Base-by-base conservation (phyloP, 2,329 filamentous ascomycete species). In the Talaromyces albobiverticillius region DNA sequence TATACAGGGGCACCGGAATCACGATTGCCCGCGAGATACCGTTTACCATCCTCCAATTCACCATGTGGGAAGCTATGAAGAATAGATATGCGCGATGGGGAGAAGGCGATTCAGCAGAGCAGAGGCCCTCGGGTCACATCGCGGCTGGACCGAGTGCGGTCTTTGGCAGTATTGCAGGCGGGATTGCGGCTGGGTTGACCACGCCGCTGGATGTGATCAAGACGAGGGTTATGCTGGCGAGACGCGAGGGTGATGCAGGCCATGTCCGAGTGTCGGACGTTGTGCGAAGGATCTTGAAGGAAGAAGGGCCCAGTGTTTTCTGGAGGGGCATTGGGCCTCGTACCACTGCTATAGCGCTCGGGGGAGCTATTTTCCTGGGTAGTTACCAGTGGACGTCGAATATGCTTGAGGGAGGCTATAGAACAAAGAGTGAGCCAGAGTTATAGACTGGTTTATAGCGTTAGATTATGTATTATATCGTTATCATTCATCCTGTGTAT, bases 21-120 rank as follows among this genome's bases (percentile, higher is more conserved):
- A 99, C 94, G 1, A 86, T 99, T 50, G 87, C 96, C 76, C 85
- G 94, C 56, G 94, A 99, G 78, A 92, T 99, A 57, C 94, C 94
- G 3, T 99, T 99, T 67, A 97, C 95, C 2, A 86, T 96, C 9
- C 88, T 99, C 59, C 94, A 99, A 73, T 99, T 99, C 70, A 94
- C 94, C 43, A 81, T 99, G 59, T 99, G 94, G 94, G 94, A 99
- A 74, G 85, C 82, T 4, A 82, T 97, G 80, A 97, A 96, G 80
- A 78, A 69, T 34, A 60, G 65, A 1, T 78, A 77, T 61, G 67
- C 67, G 3, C 64, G 65, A 34, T 57, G 55, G 55, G 26, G 29
- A 3, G 20, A 51, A 5, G 40, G 22, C 3, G 16, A 25, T 10
- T 10, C 29, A 16, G 89, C 83, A 10, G 22, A 42, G 25, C 22